These are phyloP conservation scores for Jacaranda copaia DNA, from an alignment of 257 asterid species.

Conservation along the genomic window DNA sequence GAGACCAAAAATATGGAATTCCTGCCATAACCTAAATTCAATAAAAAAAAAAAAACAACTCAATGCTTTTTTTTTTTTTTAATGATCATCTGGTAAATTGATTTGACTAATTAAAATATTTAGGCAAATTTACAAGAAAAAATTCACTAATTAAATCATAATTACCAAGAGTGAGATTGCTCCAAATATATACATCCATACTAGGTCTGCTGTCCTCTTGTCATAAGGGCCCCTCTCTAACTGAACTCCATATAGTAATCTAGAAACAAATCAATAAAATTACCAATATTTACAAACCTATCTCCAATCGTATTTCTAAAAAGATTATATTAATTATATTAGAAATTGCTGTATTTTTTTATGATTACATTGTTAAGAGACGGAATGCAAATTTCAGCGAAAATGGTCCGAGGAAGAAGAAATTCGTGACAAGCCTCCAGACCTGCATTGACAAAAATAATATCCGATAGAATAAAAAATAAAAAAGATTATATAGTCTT, in stretches of 20 bases:
- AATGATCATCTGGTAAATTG: too few relatives aligned
- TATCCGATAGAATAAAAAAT: background rate
- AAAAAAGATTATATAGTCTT: too few relatives aligned
- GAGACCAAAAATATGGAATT: conserved; percentile 56
- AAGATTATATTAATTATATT: background rate
- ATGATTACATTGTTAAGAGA: conserved; percentile 50
- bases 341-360: background rate
- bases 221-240: conserved; percentile 65
- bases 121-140: background rate
- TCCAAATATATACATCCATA: conserved; percentile 60
- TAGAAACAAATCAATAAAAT: background rate
- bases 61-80: too few relatives aligned
- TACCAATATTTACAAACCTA: too few relatives aligned
- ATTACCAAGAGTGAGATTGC: conserved; percentile 55
- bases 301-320: background rate
- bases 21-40: conserved; percentile 43
- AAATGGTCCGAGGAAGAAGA: conserved; percentile 59
- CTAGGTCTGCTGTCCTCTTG: conserved; percentile 61
- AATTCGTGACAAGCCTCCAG: conserved; percentile 64
- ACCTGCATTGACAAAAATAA: conserved; percentile 39
- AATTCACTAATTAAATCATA: background rate
- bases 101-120: too few relatives aligned
- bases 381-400: conserved; percentile 52
- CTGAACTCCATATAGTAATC: conserved; percentile 56
- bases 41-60: background rate